Percentiles rank a stretch among this genome's conserved stretches.
phyloP scores from a whole-genome alignment of 345 rosid genomes.

The Aquilaria malaccensis region DNA sequence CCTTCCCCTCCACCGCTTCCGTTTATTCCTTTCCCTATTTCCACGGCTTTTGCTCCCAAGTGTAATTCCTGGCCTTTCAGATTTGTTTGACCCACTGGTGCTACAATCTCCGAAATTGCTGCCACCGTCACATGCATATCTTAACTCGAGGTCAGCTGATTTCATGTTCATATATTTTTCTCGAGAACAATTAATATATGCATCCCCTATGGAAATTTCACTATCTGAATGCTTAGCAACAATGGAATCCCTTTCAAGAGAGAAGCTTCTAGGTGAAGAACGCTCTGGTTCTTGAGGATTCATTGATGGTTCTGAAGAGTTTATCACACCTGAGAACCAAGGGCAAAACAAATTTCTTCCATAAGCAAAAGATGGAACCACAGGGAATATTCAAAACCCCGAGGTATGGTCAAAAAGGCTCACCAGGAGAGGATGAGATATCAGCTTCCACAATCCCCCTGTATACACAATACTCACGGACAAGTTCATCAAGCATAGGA shows the following conservation, averaged over 20 bases:
- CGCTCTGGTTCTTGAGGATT: constrained; percentile 33
- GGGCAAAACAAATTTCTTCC: constrained; percentile 11
- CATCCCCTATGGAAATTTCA: constrained; percentile 33
- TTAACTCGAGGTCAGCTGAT: constrained; percentile 48
- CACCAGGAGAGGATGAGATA: constrained; percentile 28
- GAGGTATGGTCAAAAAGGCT: constrained; percentile 18
- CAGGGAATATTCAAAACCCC: constrained; percentile 1
- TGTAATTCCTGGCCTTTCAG: constrained; percentile 32
- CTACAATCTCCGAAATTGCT: constrained; percentile 64
- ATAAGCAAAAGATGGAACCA: constrained; percentile 8
- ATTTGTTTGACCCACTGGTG: constrained; percentile 63
- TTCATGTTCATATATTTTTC: constrained; percentile 35
- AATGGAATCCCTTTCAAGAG: constrained; percentile 44
- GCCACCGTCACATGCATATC: constrained; percentile 44
- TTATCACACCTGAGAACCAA: constrained; percentile 32
- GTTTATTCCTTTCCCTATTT: constrained; percentile 67
- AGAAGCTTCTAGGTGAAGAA: constrained; percentile 39
- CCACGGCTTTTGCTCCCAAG: constrained; percentile 43
- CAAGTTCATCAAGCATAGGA: constrained; percentile 74
- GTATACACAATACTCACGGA: constrained; percentile 83
- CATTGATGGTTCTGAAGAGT: constrained; percentile 25
- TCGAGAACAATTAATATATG: constrained; percentile 30
- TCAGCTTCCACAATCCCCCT: constrained; percentile 76
- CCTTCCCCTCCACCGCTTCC: constrained; percentile 91
- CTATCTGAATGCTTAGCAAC: constrained; percentile 48